Percentiles rank a stretch among this genome's conserved stretches.
Conservation (phyloP, 2,329 filamentous ascomycete species). For the Trichoderma sp. region DNA sequence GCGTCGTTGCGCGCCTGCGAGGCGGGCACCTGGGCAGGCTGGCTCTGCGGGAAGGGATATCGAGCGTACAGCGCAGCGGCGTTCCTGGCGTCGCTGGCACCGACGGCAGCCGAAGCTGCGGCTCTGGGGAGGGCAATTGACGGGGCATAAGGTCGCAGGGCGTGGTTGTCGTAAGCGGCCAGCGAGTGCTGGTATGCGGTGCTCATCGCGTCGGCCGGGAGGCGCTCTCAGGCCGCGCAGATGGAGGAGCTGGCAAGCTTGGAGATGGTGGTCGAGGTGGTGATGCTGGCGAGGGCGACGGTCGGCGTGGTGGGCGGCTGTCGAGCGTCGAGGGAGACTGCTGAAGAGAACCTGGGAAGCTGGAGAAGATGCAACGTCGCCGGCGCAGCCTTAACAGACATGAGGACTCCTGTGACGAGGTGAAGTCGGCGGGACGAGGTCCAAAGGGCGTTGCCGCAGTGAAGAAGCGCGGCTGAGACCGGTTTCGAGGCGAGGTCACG, state of each 20-base stretch:
- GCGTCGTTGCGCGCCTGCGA: conserved; percentile 29
- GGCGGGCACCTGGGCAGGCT: conserved; percentile 21
- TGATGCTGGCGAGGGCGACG: conserved; percentile 4
- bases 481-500: neutral
- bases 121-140: conserved; percentile 41
- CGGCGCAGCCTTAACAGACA: conserved; percentile 37
- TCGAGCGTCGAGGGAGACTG: conserved; percentile 31
- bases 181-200: conserved; percentile 54
- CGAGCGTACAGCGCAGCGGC: conserved; percentile 36
- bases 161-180: conserved; percentile 52
- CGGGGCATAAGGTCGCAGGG: conserved; percentile 46
- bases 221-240: conserved; percentile 53
- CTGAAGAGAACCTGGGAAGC: conserved; percentile 32
- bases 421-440: conserved; percentile 4
- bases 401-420: conserved; percentile 30
- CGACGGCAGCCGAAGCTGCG: conserved; percentile 31
- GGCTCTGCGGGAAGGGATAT: conserved; percentile 36
- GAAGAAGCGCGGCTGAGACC: conserved; percentile 26
- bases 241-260: neutral
- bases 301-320: conserved; percentile 31
- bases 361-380: conserved; percentile 32
- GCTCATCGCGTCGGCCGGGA: conserved; percentile 55
- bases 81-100: conserved; percentile 1
- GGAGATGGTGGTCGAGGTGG: neutral
- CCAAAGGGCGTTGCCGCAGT: conserved; percentile 11